Percentiles rank a stretch among this genome's conserved stretches.
Conservation (phyloP, 768 basidiomycete species). For the Phaeotremella skinneri region DNA sequence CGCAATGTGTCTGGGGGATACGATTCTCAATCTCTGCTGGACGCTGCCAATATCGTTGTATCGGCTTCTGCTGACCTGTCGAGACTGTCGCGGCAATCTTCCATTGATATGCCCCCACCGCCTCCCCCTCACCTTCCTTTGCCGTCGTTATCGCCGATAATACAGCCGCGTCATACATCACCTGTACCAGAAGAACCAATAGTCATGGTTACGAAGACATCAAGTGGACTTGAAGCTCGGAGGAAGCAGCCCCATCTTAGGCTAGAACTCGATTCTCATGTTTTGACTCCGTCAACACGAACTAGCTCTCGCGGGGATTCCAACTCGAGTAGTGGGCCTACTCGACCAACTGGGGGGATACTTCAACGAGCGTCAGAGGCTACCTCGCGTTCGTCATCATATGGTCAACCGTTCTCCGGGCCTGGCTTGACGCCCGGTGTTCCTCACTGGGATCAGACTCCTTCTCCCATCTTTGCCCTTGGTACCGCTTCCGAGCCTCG, state of each 20-base stretch:
- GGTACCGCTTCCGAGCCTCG: conserved; percentile 9
- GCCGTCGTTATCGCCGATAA: conserved; percentile 17
- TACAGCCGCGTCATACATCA: conserved; percentile 22
- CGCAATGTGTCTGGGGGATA: background rate
- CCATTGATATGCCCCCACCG: conserved; percentile 13
- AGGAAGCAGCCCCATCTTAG: conserved; percentile 47
- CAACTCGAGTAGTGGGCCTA: conserved; percentile 7
- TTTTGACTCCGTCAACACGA: conserved; percentile 17
- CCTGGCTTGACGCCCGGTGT: conserved; percentile 43
- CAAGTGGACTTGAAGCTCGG: conserved; percentile 45
- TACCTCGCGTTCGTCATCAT: conserved; percentile 34
- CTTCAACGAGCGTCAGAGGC: conserved; percentile 19
- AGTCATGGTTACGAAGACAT: conserved; percentile 11
- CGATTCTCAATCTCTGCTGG: conserved; percentile 6
- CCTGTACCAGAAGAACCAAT: conserved; percentile 32
- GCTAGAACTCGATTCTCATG: conserved; percentile 44
- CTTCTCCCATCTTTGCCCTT: conserved; percentile 46
- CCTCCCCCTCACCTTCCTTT: conserved; percentile 15
- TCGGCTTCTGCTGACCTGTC: conserved; percentile 35
- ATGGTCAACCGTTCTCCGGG: conserved; percentile 27
- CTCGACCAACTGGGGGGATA: conserved; percentile 8
- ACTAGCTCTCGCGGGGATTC: conserved; percentile 15
- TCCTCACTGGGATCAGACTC: conserved; percentile 49
- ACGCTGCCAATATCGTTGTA: conserved; percentile 19
- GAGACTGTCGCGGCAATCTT: conserved; percentile 19